Evolutionary conservation across 2,329 filamentous ascomycete species (phyloP).

Genomic region (Celoporthe dispersa): DNA sequence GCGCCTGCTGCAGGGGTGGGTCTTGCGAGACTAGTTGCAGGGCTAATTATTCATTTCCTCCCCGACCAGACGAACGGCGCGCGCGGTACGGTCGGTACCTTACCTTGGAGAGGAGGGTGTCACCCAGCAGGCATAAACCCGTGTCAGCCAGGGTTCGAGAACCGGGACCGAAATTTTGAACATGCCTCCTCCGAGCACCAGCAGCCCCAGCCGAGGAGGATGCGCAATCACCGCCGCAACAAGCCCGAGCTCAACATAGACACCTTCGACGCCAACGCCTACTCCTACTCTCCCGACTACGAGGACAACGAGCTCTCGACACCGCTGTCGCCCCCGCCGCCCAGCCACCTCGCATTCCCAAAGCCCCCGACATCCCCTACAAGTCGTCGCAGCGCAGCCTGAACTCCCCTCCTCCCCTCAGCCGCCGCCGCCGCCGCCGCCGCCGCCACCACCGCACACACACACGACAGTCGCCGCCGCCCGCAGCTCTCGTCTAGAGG

Average conservation of each 20-base stretch:
- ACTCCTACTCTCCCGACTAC: constrained; percentile 7
- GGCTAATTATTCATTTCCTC: constrained; percentile 15
- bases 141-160: neutral
- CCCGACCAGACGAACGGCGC: neutral
- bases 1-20: constrained; percentile 3
- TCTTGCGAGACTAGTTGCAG: constrained; percentile 2
- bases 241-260: constrained; percentile 46
- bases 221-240: constrained; percentile 33
- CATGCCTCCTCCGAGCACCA: constrained; percentile 4
- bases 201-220: constrained; percentile 6
- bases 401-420: constrained; percentile 30
- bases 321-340: constrained; percentile 25
- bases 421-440: constrained; percentile 24
- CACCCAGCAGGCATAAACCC: constrained; percentile 6
- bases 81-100: neutral
- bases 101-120: neutral
- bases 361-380: constrained; percentile 24
- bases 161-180: neutral
- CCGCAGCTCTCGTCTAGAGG: constrained; percentile 37
- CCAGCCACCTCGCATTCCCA: constrained; percentile 14
- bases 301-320: constrained; percentile 22
- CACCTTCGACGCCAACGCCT: constrained; percentile 31
- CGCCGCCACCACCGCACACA: too few species aligned
- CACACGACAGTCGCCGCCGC: constrained; percentile 30
- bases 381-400: constrained; percentile 27